phyloP scores from a whole-genome alignment of 2,329 filamentous ascomycete species.

The Aspergillus hortae region DNA sequence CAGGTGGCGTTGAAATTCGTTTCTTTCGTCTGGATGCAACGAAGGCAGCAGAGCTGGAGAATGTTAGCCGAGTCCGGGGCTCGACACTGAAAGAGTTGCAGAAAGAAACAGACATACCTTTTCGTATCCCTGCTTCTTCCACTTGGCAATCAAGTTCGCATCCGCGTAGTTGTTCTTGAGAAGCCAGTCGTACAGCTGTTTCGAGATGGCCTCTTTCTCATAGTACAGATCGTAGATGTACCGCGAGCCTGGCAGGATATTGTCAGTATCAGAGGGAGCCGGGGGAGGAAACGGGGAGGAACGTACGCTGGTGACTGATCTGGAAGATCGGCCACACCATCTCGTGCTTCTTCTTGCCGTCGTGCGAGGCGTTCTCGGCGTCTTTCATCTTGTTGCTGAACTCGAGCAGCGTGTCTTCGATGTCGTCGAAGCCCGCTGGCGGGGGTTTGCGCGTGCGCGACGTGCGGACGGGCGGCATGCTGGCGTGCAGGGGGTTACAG shows the following conservation, averaged over 20 bases:
- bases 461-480: conserved; percentile 61
- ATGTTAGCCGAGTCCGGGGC: background rate
- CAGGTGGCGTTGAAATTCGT: conserved; percentile 98
- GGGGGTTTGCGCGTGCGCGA: conserved; percentile 61
- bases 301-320: conserved; percentile 78
- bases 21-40: conserved; percentile 99
- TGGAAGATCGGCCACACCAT: conserved; percentile 97
- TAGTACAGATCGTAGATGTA: conserved; percentile 99
- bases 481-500: too few relatives aligned
- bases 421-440: conserved; percentile 64
- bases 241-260: conserved; percentile 53
- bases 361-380: conserved; percentile 79
- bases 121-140: conserved; percentile 99
- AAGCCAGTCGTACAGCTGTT: conserved; percentile 89
- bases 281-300: background rate
- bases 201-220: conserved; percentile 92
- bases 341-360: conserved; percentile 82
- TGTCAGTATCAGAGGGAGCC: too few relatives aligned
- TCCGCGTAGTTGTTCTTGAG: conserved; percentile 97
- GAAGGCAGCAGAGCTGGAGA: conserved; percentile 77
- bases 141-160: conserved; percentile 93
- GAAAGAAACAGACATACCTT: conserved; percentile 58
- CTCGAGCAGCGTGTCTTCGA: conserved; percentile 65
- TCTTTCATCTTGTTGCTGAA: conserved; percentile 69
- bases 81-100: background rate